Conservation (phyloP, 768 basidiomycete genomes). For the Rhodotorula graminis region DNA sequence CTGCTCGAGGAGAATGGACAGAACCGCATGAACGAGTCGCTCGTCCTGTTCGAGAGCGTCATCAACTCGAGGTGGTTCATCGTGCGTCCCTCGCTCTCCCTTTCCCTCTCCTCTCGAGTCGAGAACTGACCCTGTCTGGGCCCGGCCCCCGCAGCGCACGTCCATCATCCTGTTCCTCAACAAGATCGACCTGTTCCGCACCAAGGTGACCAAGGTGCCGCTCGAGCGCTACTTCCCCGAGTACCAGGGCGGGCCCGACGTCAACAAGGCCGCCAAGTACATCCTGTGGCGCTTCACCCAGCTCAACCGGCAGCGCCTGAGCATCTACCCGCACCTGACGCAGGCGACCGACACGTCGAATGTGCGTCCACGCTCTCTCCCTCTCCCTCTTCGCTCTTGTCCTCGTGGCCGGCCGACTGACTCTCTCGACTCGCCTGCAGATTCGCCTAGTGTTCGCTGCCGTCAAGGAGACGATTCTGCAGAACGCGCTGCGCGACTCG, state of each 20-base stretch:
- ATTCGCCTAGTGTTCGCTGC: constrained; percentile 70
- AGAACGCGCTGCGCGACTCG: constrained; percentile 78
- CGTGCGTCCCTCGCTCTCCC: neutral
- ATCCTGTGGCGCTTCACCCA: constrained; percentile 95
- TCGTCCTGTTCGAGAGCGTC: constrained; percentile 69
- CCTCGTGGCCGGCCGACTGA: too few relatives aligned
- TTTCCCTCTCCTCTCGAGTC: neutral
- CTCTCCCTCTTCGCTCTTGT: neutral
- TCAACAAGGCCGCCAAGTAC: constrained; percentile 52
- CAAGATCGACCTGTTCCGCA: constrained; percentile 73
- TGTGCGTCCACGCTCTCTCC: constrained; percentile 49
- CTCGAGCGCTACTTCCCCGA: constrained; percentile 53
- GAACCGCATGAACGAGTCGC: constrained; percentile 70
- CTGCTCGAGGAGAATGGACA: constrained; percentile 60
- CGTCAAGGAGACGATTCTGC: constrained; percentile 87
- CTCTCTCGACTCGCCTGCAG: constrained; percentile 40
- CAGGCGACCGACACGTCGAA: constrained; percentile 83
- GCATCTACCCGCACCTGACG: constrained; percentile 72
- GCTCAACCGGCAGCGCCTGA: constrained; percentile 55
- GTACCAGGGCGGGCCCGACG: constrained; percentile 41
- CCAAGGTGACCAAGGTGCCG: constrained; percentile 60
- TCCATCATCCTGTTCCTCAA: constrained; percentile 65
- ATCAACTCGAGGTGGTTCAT: constrained; percentile 76
- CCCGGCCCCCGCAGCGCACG: constrained; percentile 42
- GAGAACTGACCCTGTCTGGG: too few relatives aligned